Conservation (phyloP, 164 flowering plant genomes). For the Sextonia rubra region DNA sequence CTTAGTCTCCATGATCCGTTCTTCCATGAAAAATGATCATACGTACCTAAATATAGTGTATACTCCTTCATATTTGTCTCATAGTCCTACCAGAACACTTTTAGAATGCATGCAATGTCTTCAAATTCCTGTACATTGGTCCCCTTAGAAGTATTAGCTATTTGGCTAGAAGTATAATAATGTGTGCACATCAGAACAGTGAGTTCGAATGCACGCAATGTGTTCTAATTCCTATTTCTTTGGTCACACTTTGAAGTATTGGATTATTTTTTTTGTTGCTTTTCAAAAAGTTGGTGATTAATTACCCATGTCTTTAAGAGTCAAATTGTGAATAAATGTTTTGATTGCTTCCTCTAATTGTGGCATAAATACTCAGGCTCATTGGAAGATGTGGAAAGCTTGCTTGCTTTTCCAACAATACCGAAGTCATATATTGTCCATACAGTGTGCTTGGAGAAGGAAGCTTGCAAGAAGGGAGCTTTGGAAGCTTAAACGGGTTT, state of each 20-base stretch:
- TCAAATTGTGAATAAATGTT: background rate
- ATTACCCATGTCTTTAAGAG: background rate
- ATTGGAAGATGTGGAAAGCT: conserved; percentile 75
- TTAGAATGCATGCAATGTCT: background rate
- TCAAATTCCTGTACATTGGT: background rate
- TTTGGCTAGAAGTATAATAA: no score
- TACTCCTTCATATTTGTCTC: no score
- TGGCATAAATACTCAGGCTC: conserved; percentile 36
- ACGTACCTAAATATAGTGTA: no score
- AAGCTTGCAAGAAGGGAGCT: conserved; percentile 78
- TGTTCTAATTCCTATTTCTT: background rate
- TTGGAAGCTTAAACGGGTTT: conserved; percentile 69
- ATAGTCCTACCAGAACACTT: background rate
- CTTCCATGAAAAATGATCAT: no score
- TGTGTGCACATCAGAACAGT: background rate
- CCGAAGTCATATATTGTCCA: conserved; percentile 50
- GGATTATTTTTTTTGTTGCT: background rate
- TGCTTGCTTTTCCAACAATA: conserved; percentile 40
- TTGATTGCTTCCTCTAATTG: background rate
- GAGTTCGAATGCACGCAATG: background rate
- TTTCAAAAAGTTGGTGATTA: background rate
- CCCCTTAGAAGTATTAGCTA: background rate
- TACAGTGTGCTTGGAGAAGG: conserved; percentile 90
- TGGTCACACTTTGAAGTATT: background rate
- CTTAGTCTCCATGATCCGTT: no score